Conservation (phyloP, 2,329 filamentous ascomycete genomes). For the Rachicladosporium sp. region DNA sequence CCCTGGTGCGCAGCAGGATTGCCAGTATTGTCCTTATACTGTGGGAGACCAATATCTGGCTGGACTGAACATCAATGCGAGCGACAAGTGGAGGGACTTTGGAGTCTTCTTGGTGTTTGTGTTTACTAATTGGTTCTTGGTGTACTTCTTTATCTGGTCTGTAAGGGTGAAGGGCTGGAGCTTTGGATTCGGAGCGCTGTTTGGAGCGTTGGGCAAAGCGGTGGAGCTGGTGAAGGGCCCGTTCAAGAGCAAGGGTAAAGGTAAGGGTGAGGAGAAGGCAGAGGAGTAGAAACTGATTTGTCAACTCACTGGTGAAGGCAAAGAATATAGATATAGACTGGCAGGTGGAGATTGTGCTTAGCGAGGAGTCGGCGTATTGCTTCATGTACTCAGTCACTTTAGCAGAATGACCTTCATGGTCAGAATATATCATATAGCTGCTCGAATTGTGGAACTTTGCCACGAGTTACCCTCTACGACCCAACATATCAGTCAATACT, state of each 20-base stretch:
- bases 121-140: conserved; percentile 54
- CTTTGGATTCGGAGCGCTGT: conserved; percentile 53
- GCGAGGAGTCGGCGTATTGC: no score
- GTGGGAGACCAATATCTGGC: conserved; percentile 55
- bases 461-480: no score
- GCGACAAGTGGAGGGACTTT: conserved; percentile 60
- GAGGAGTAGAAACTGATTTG: neutral
- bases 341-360: no score
- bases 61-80: conserved; percentile 41
- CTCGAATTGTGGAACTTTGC: no score
- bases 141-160: conserved; percentile 58
- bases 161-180: conserved; percentile 58
- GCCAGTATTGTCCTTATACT: conserved; percentile 58
- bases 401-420: no score
- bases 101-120: conserved; percentile 62
- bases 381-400: no score
- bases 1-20: conserved; percentile 43
- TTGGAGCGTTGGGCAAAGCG: conserved; percentile 34
- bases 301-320: no score
- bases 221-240: conserved; percentile 25
- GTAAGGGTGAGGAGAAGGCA: conserved; percentile 9
- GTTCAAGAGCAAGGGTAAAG: conserved; percentile 14
- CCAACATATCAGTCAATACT: no score
- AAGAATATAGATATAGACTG: no score
- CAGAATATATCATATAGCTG: no score